Percentiles rank a stretch among this genome's conserved stretches.
Conservation (phyloP, 2,329 filamentous ascomycete species). For the Ceratocystiopsis minuta region DNA sequence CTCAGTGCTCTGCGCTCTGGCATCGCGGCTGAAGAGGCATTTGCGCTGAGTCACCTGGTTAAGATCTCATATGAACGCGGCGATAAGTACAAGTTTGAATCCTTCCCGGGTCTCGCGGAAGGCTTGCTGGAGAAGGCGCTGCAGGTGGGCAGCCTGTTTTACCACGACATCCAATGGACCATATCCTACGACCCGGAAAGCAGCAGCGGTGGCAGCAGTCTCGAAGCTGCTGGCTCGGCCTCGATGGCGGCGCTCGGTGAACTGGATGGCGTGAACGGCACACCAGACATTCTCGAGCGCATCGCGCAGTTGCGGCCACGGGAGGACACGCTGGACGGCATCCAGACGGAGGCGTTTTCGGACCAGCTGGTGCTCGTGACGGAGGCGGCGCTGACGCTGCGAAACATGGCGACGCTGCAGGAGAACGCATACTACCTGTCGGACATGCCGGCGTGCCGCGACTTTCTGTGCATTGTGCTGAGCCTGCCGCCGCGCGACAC, state of each 20-base stretch:
- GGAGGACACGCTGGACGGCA: slow-evolving; percentile 44
- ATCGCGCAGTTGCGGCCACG: slow-evolving; percentile 42
- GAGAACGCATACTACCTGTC: slow-evolving; percentile 77
- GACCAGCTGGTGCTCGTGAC: slow-evolving; percentile 60
- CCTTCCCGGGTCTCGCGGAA: slow-evolving; percentile 76
- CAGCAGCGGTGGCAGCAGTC: slow-evolving; percentile 22
- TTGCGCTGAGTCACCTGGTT: slow-evolving; percentile 79
- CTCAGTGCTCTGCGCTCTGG: slow-evolving; percentile 67
- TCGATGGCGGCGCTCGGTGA: slow-evolving; percentile 35
- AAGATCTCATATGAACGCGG: slow-evolving; percentile 91
- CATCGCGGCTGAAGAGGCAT: slow-evolving; percentile 69
- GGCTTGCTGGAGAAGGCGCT: slow-evolving; percentile 72
- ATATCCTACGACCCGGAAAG: slow-evolving; percentile 47
- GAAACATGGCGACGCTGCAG: slow-evolving; percentile 88
- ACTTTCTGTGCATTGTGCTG: slow-evolving; percentile 67
- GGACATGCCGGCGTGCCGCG: slow-evolving; percentile 55
- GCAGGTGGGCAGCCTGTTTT: slow-evolving; percentile 61
- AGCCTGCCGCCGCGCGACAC: slow-evolving; percentile 56
- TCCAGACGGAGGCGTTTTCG: slow-evolving; percentile 54
- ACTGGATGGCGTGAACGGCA: slow-evolving; percentile 44
- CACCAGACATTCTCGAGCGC: slow-evolving; percentile 52
- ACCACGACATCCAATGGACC: slow-evolving; percentile 57
- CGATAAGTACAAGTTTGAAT: slow-evolving; percentile 90
- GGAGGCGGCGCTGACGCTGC: slow-evolving; percentile 71
- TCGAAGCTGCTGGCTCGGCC: slow-evolving; percentile 4